Conservation (phyloP, 2,329 filamentous ascomycete genomes). For the Venturia carpophila region DNA sequence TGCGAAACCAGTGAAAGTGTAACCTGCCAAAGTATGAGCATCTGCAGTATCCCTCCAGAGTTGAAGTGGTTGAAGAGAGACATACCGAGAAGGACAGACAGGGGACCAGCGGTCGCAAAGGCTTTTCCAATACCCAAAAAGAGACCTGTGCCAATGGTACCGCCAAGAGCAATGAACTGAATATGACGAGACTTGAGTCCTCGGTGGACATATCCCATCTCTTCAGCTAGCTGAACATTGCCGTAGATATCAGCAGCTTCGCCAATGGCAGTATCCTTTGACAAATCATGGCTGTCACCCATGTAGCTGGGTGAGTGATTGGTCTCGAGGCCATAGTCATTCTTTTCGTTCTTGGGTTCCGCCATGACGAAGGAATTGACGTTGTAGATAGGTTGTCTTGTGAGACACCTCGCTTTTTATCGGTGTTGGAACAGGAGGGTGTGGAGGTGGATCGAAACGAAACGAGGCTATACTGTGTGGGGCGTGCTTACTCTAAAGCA, state of each 20-base stretch:
- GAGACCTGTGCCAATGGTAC: slow-evolving; percentile 48
- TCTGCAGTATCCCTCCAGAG: neutral
- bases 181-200: slow-evolving; percentile 46
- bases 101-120: slow-evolving; percentile 42
- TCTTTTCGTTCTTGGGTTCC: neutral
- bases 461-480: neutral
- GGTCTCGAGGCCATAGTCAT: neutral
- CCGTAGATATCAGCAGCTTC: slow-evolving; percentile 49
- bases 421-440: neutral
- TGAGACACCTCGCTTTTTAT: neutral
- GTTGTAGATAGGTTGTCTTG: neutral
- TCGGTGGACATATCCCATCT: slow-evolving; percentile 45
- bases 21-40: slow-evolving; percentile 23
- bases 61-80: neutral
- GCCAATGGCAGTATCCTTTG: slow-evolving; percentile 24
- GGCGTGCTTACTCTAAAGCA: neutral
- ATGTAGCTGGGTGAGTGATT: neutral
- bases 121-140: slow-evolving; percentile 45
- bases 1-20: slow-evolving; percentile 53
- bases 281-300: neutral
- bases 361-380: neutral
- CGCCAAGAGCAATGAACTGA: slow-evolving; percentile 27
- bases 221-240: slow-evolving; percentile 42
- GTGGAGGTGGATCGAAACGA: neutral
- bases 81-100: slow-evolving; percentile 37